Base-by-base conservation (phyloP, 345 rosid species). In the Bruguiera gymnorhiza region DNA sequence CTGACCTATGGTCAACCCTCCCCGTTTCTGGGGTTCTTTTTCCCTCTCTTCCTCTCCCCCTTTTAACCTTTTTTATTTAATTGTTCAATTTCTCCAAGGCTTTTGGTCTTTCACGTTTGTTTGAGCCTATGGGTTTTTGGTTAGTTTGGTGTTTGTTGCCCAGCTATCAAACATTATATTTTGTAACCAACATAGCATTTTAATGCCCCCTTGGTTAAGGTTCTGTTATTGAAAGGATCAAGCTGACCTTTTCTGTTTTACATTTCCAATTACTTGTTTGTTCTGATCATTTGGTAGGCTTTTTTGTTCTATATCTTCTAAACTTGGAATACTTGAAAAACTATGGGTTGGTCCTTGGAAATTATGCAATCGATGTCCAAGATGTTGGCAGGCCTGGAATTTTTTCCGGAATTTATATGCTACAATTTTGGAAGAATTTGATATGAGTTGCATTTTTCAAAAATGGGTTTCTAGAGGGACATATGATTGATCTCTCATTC, bases 141-240 rank as follows among this genome's bases (percentile, higher is more conserved):
- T 32, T 16, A 67, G 62, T 48, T 5, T 54, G 52, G 31, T 56
- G 60, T 56, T 56, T n/a, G 48, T 58, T 68, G 32, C 50, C 48
- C 39, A 39, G 31, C 54, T 55, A 30, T 16, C 32, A 20, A 13
- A 56, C 32, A 6, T 23, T 30, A 26, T 43, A 11, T 13, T 37
- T n/a, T 21, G 55, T 51, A 31, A 53, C 27, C 37, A 54, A 21
- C 19, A 56, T 15, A 56, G 30, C 26, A 56, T 8, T 56, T 26
- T 13, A 21, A 23, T 8, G 15, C 59, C 3, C 15, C 48, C 0
- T n/a, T 55, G 27, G 59, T 8, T 55, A 23, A 26, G 29, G 15
- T 55, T 56, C 18, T 56, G 29, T 10, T 15, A 3, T 24, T 56
- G 30, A 15, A 29, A 51, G 4, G 10, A 26, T 54, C 11, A 30